phyloP scores from a whole-genome alignment of 441 rosid species.

The Croton setiger region DNA sequence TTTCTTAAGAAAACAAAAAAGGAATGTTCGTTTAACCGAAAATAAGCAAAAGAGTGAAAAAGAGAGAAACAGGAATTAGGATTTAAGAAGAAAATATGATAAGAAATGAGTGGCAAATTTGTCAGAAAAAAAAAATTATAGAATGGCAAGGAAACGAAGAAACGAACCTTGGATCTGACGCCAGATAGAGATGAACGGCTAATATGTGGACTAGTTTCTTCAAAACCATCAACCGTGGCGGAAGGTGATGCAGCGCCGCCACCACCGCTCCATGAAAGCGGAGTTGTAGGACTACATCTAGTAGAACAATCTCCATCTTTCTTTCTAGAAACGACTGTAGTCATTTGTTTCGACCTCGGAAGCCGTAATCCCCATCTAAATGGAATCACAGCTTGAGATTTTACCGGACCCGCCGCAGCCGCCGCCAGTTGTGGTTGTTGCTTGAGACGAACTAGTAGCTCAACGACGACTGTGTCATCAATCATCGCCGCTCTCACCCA shows the following conservation, averaged over 20 bases:
- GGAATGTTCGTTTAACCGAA: background rate
- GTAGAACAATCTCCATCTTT: conserved; percentile 50
- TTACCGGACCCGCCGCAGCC: conserved; percentile 21
- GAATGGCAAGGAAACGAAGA: background rate
- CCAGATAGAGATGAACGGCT: conserved; percentile 37
- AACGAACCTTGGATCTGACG: conserved; percentile 80
- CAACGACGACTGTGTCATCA: conserved; percentile 69
- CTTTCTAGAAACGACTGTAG: conserved; percentile 20
- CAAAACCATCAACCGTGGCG: conserved; percentile 51
- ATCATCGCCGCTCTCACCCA: conserved; percentile 81
- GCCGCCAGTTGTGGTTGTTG: no score
- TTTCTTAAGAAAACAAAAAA: background rate
- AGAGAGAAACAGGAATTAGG: conserved; percentile 5
- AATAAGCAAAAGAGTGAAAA: background rate
- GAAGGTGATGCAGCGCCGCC: conserved; percentile 53
- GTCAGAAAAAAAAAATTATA: background rate
- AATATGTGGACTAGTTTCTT: conserved; percentile 50
- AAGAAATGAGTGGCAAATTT: background rate
- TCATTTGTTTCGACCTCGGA: conserved; percentile 57
- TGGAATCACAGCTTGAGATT: conserved; percentile 24
- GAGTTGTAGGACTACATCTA: conserved; percentile 85
- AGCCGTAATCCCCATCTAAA: conserved; percentile 73
- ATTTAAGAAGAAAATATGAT: background rate
- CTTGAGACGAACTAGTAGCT: conserved; percentile 66
- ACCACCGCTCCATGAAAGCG: conserved; percentile 90